Evolutionary conservation across 1,284 basidiomycete genomes (phyloP).

Genomic region (Fomitopsis pinicola): DNA sequence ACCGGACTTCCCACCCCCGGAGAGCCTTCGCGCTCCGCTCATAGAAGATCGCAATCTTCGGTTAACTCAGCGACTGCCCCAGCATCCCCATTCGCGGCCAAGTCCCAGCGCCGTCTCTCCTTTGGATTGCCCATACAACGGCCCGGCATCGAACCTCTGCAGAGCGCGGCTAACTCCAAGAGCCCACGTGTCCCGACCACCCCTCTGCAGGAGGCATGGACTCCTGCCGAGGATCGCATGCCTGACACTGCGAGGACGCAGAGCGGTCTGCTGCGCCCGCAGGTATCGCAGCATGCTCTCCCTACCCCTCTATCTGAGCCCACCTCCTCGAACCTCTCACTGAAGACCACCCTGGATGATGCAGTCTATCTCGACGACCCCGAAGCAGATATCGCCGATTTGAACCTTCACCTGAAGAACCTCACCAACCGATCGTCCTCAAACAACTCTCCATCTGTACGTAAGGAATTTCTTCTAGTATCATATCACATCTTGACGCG

Average conservation of each 20-base stretch:
- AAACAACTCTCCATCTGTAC: neutral
- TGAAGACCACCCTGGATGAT: neutral
- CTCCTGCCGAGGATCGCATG: neutral
- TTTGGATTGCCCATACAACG: neutral
- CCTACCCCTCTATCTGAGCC: neutral
- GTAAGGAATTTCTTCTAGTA: neutral
- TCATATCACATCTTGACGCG: neutral
- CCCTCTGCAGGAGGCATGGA: neutral
- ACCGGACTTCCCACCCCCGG: conserved; percentile 24
- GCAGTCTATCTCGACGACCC: neutral
- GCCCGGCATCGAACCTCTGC: neutral
- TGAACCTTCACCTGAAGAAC: neutral
- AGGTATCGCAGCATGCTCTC: neutral
- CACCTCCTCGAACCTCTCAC: neutral
- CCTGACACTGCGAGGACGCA: neutral
- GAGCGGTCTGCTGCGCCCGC: neutral
- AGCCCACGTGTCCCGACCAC: neutral
- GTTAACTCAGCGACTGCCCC: neutral
- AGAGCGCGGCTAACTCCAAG: neutral
- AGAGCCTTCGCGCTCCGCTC: neutral
- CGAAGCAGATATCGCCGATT: neutral
- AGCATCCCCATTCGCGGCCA: neutral
- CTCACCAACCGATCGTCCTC: neutral
- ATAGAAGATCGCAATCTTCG: neutral
- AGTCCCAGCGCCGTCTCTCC: neutral